A percentile compares a stretch with the other conserved stretches of the same genome.
phyloP scores from a whole-genome alignment of 768 basidiomycete genomes.

The Austroboletus festivus region DNA sequence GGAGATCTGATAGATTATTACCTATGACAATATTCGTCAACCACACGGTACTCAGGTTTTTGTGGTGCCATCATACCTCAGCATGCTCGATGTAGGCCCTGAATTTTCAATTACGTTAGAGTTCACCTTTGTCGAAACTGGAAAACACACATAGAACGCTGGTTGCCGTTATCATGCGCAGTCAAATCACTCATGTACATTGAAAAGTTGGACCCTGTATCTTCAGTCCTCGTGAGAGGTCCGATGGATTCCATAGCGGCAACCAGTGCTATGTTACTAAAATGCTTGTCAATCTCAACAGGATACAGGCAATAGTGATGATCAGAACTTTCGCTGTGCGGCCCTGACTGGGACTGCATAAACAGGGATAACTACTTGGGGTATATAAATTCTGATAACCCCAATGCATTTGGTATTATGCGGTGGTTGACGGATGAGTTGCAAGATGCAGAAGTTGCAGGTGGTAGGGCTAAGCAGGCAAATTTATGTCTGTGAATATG shows the following conservation, averaged over 20 bases:
- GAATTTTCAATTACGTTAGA: background rate
- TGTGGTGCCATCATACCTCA: slow-evolving; percentile 39
- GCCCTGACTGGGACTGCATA: background rate
- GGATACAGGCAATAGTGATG: slow-evolving; percentile 1
- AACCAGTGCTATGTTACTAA: slow-evolving; percentile 1
- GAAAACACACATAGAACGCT: slow-evolving; percentile 47
- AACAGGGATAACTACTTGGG: slow-evolving; percentile 42
- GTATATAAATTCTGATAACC: slow-evolving; percentile 42
- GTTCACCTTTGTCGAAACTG: background rate
- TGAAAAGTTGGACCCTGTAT: slow-evolving; percentile 57
- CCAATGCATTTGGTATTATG: slow-evolving; percentile 46
- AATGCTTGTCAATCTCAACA: background rate
- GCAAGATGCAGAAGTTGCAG: slow-evolving; percentile 45
- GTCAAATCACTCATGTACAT: slow-evolving; percentile 73
- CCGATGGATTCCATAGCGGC: slow-evolving; percentile 39
- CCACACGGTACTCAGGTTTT: background rate
- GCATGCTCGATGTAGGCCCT: slow-evolving; percentile 58
- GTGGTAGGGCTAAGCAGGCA: slow-evolving; percentile 35
- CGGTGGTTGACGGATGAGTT: slow-evolving; percentile 47
- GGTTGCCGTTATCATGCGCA: slow-evolving; percentile 63
- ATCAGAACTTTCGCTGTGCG: background rate
- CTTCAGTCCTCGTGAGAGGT: slow-evolving; percentile 53
- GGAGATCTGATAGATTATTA: slow-evolving; percentile 59
- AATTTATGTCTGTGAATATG: background rate
- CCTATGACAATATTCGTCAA: slow-evolving; percentile 32